A percentile compares a stretch with the other conserved stretches of the same genome.
Evolutionary conservation across 2,329 filamentous ascomycete species (phyloP).

Genomic region (Neurospora sp.): DNA sequence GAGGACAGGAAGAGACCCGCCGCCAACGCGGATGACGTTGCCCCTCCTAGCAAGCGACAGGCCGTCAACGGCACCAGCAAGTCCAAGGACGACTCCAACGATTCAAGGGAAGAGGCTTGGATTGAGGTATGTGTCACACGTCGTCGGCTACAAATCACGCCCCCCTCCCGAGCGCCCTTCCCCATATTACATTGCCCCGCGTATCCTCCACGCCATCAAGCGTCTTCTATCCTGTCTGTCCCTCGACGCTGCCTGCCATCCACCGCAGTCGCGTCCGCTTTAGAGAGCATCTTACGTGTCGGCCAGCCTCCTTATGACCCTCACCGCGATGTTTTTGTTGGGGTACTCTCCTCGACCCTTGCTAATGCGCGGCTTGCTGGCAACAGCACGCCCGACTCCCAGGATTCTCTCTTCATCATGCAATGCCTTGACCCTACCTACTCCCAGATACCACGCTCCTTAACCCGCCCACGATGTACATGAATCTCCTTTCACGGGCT

Average conservation of each 20-base stretch:
- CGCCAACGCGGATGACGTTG: slow-evolving; percentile 71
- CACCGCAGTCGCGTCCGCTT: slow-evolving; percentile 7
- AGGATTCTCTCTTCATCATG: slow-evolving; percentile 20
- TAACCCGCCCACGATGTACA: slow-evolving; percentile 21
- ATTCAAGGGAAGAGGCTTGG: slow-evolving; percentile 51
- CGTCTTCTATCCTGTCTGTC: slow-evolving; percentile 1
- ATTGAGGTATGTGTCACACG: slow-evolving; percentile 52
- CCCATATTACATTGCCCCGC: slow-evolving; percentile 1
- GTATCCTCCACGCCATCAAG: neutral
- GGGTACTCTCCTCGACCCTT: slow-evolving; percentile 23
- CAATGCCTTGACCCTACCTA: slow-evolving; percentile 13
- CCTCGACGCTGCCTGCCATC: neutral
- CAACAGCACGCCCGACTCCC: slow-evolving; percentile 29
- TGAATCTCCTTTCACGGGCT: slow-evolving; percentile 19
- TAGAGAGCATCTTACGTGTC: slow-evolving; percentile 5
- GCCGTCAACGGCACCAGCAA: slow-evolving; percentile 69
- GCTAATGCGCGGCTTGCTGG: slow-evolving; percentile 37
- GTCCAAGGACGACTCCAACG: slow-evolving; percentile 43
- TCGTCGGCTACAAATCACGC: slow-evolving; percentile 10
- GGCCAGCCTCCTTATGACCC: slow-evolving; percentile 8
- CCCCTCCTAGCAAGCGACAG: slow-evolving; percentile 85
- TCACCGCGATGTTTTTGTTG: slow-evolving; percentile 15
- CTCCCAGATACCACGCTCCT: slow-evolving; percentile 10
- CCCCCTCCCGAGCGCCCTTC: slow-evolving; percentile 9
- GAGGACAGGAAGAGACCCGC: slow-evolving; percentile 98